Percentiles rank a stretch among this genome's conserved stretches.
These are phyloP conservation scores for Salix arbutifolia DNA, from an alignment of 345 rosid genomes.

Conservation along the genomic window DNA sequence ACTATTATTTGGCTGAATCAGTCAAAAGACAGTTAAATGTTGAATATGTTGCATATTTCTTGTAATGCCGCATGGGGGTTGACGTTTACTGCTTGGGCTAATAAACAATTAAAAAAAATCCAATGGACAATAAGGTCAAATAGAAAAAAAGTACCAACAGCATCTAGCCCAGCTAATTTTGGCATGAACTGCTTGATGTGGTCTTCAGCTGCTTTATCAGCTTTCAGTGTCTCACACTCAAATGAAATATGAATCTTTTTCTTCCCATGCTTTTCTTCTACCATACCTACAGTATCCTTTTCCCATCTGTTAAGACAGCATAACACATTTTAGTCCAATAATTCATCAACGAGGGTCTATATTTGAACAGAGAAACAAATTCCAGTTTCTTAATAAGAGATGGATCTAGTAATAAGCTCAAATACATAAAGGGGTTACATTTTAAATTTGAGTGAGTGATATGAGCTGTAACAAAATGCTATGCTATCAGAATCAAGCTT, in stretches of 20 bases:
- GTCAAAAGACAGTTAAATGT: no score
- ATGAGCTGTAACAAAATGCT: neutral
- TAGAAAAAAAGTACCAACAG: slow-evolving; percentile 52
- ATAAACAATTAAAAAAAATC: neutral
- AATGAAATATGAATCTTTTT: slow-evolving; percentile 60
- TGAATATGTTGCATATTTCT: no score
- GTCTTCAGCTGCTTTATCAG: slow-evolving; percentile 85
- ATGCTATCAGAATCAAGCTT: neutral
- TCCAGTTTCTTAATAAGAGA: neutral
- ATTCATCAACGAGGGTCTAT: neutral
- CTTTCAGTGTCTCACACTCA: slow-evolving; percentile 87
- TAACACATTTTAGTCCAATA: neutral
- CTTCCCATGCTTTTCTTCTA: slow-evolving; percentile 58
- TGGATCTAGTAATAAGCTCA: neutral
- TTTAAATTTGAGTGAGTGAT: neutral
- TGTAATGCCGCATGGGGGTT: neutral
- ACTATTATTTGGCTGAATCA: no score
- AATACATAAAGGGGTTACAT: neutral
- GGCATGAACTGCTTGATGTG: slow-evolving; percentile 84
- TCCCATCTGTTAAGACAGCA: slow-evolving; percentile 56
- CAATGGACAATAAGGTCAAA: neutral
- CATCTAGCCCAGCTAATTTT: slow-evolving; percentile 74
- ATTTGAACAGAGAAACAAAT: neutral
- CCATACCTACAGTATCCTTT: slow-evolving; percentile 64
- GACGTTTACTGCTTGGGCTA: neutral